Evolutionary conservation across 2,329 filamentous ascomycete species (phyloP).

Genomic region (Aspergillus pseudoterreus): DNA sequence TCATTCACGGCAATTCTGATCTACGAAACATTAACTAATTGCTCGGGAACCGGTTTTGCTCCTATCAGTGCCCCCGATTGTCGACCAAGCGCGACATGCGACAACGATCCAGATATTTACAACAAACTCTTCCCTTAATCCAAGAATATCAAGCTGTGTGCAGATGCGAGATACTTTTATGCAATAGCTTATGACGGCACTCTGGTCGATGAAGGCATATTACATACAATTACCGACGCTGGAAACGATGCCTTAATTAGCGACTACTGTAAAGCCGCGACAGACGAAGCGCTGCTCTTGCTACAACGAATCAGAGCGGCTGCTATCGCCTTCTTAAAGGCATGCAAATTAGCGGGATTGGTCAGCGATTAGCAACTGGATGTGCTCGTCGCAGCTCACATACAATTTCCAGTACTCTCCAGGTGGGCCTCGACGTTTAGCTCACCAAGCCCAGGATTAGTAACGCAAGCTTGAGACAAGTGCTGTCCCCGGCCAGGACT

Average conservation of each 20-base stretch:
- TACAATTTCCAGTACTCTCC: conserved; percentile 21
- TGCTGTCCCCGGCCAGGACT: too few species aligned
- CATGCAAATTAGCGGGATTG: conserved; percentile 12
- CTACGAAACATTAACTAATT: conserved; percentile 1
- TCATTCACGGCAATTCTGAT: conserved; percentile 9
- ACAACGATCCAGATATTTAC: conserved; percentile 7
- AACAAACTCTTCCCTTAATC: conserved; percentile 18
- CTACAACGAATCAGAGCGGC: conserved; percentile 17
- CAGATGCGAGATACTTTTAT: conserved; percentile 62
- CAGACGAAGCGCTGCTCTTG: conserved; percentile 7
- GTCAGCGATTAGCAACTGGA: conserved; percentile 17
- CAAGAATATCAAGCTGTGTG: conserved; percentile 18
- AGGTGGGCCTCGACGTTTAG: too few species aligned
- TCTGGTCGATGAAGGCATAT: conserved; percentile 13
- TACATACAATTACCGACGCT: conserved; percentile 17
- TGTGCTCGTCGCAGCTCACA: conserved; percentile 11
- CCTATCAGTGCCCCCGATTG: conserved; percentile 15
- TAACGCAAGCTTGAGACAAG: too few species aligned
- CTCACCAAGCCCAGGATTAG: too few species aligned
- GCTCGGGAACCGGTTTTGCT: conserved; percentile 5
- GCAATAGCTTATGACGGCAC: conserved; percentile 55
- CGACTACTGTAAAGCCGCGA: conserved; percentile 20
- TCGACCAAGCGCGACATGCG: conserved; percentile 11
- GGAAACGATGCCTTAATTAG: conserved; percentile 21
- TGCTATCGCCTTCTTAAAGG: conserved; percentile 19